phyloP scores from a whole-genome alignment of 371 early-diverging fungal species.

The Lichtheimia ornata region DNA sequence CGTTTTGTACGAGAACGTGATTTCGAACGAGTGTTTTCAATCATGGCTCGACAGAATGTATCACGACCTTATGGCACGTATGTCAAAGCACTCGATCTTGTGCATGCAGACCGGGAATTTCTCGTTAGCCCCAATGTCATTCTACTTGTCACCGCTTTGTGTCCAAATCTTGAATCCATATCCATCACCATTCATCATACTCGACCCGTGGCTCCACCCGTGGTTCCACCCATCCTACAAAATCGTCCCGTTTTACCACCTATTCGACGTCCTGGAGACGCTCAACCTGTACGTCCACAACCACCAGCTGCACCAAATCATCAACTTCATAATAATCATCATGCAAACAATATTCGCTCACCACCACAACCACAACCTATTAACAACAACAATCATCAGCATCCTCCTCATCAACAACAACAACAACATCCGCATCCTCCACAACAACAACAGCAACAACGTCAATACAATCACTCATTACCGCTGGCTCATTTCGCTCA shows the following conservation, averaged over 20 bases:
- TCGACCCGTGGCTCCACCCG: conserved; percentile 36
- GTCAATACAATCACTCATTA: conserved; percentile 24
- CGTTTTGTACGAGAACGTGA: conserved; percentile 43
- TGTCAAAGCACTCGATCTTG: conserved; percentile 37
- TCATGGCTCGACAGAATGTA: conserved; percentile 32
- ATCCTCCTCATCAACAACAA: conserved; percentile 12
- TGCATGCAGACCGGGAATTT: conserved; percentile 45
- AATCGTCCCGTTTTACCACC: conserved; percentile 23
- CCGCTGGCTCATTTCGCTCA: conserved; percentile 48
- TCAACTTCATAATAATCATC: conserved; percentile 1
- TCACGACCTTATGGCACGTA: conserved; percentile 30
- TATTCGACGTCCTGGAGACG: conserved; percentile 20
- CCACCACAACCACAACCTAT: conserved; percentile 16
- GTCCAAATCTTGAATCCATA: conserved; percentile 42
- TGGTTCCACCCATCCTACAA: conserved; percentile 8
- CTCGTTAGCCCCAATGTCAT: conserved; percentile 35
- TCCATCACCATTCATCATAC: conserved; percentile 39
- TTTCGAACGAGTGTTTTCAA: conserved; percentile 45
- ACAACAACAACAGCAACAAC: conserved; percentile 14
- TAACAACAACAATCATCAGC: conserved; percentile 7
- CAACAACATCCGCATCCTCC: conserved; percentile 10
- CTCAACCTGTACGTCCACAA: conserved; percentile 12
- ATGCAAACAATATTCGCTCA: not conserved
- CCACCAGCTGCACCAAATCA: conserved; percentile 9
- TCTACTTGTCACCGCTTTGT: conserved; percentile 35